Evolutionary conservation across 345 rosid species (phyloP), one percentile per base, ranked within the genome.

Genomic region (Pugionium cornutum): DNA sequence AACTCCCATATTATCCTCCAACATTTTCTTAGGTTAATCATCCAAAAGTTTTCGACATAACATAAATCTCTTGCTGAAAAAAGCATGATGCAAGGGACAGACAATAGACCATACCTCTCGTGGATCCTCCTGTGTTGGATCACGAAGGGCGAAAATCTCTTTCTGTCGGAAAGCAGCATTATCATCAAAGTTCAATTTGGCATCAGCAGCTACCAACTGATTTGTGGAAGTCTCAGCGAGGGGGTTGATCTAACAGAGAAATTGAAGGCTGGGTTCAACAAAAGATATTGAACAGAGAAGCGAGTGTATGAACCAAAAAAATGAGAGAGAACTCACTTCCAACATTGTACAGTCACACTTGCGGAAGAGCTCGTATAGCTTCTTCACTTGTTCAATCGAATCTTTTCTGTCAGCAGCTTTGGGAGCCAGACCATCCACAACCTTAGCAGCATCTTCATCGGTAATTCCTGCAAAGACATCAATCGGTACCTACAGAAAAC

Each of bases 41-140:
- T 18, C 18, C 18, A 18, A 18, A 18, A 18, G 18, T 18, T 18
- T 18, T 18, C 18, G 18, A 18, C 18, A 18, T 18, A 18, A 0
- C 18, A 18, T 18, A 18, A 18, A 18, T 18, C 0, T 18, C 18
- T 18, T 18, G 18, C 0, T 18, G 18, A 18, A 0, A 18, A 18
- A 18, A 18, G 18, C 43, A 56, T 37, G 61, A 8, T 49, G 31
- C 32, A 64, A 41, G 37, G 47, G 27, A 50, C 10, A 18, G 18
- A 18, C 0, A 18, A 18, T 18, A 18, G 18, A 18, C 63, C 53
- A 66, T 29, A 94, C 99, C 96, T 94, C 99, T 68, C 97, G 73
- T 62, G 99, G 95, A 77, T 94, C 99, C 80, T 94, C 99, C 71
- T 94, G 99, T 9, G 99, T 74, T 66, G 96, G 89, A 84, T 94